phyloP scores from a whole-genome alignment of 306 rosid genomes.

The Ceratonia siliqua region DNA sequence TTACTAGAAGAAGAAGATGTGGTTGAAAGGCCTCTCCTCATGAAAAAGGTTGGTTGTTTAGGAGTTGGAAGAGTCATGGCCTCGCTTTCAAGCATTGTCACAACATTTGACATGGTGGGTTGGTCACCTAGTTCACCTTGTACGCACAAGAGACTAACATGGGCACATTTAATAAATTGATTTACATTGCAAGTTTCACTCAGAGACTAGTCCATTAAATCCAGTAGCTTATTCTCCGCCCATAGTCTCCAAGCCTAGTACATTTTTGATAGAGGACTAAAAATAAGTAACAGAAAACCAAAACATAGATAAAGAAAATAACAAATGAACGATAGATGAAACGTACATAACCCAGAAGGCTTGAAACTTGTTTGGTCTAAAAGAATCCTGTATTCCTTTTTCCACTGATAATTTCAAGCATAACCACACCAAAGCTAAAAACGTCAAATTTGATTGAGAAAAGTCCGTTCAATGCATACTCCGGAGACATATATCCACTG shows the following conservation, averaged over 20 bases:
- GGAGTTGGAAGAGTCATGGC: conserved; percentile 19
- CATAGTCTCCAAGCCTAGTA: conserved; percentile 43
- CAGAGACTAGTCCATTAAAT: conserved; percentile 34
- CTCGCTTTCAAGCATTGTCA: conserved; percentile 38
- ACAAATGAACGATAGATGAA: background rate
- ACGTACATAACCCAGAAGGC: conserved; percentile 52
- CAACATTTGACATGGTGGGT: conserved; percentile 28
- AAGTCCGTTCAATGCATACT: conserved; percentile 37
- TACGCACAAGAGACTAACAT: conserved; percentile 35
- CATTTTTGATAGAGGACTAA: background rate
- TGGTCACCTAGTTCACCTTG: conserved; percentile 45
- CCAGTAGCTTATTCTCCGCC: conserved; percentile 36
- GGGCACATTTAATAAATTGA: conserved; percentile 32
- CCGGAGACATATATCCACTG: conserved; percentile 46
- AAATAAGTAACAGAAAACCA: background rate
- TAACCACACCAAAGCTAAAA: conserved; percentile 51
- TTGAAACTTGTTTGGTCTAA: conserved; percentile 29
- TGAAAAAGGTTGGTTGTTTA: background rate
- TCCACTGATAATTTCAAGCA: conserved; percentile 54
- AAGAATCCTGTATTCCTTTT: conserved; percentile 46
- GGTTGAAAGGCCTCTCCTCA: background rate
- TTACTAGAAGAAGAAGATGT: conserved; percentile 30
- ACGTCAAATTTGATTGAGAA: conserved; percentile 51
- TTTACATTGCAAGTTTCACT: conserved; percentile 25
- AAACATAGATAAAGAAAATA: background rate